phyloP scores from a whole-genome alignment of 768 basidiomycete species.

The Nidularia pulvinata region DNA sequence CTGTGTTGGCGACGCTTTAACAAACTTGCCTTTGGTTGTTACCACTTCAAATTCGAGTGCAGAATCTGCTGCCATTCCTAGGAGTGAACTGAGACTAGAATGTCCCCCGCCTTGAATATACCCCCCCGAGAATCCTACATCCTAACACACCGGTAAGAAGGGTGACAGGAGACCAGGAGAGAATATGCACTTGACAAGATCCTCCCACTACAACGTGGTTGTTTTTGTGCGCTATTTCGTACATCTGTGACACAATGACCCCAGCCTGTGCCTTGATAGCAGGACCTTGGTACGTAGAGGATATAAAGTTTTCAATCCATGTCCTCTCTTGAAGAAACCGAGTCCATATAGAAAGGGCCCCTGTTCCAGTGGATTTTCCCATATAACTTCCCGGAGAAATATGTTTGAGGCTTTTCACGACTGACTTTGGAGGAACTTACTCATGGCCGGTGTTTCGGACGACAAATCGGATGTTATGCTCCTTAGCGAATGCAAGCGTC shows the following conservation, averaged over 20 bases:
- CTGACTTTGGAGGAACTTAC: not conserved
- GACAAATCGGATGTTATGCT: conserved; percentile 14
- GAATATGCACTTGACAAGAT: not conserved
- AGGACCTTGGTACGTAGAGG: not conserved
- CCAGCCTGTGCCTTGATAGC: not conserved
- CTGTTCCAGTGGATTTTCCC: not conserved
- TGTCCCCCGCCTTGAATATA: conserved; percentile 27
- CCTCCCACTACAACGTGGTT: not conserved
- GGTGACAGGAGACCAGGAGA: not conserved
- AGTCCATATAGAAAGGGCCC: not conserved
- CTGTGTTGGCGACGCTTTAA: conserved; percentile 23
- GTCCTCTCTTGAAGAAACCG: not conserved
- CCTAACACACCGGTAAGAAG: conserved; percentile 4
- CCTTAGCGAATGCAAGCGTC: conserved; percentile 5
- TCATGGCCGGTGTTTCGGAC: conserved; percentile 16
- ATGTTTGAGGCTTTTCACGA: too few species aligned
- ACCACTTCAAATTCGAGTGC: conserved; percentile 33
- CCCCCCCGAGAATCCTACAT: conserved; percentile 34
- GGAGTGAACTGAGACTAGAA: conserved; percentile 9
- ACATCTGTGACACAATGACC: not conserved
- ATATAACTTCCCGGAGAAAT: not conserved
- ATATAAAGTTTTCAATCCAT: not conserved
- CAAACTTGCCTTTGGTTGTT: conserved; percentile 31
- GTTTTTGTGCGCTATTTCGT: not conserved
- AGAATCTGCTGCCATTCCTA: conserved; percentile 18